Percentiles rank a stretch among this genome's conserved stretches.
Conservation (phyloP, 441 rosid genomes). For the Corymbia calophylla region DNA sequence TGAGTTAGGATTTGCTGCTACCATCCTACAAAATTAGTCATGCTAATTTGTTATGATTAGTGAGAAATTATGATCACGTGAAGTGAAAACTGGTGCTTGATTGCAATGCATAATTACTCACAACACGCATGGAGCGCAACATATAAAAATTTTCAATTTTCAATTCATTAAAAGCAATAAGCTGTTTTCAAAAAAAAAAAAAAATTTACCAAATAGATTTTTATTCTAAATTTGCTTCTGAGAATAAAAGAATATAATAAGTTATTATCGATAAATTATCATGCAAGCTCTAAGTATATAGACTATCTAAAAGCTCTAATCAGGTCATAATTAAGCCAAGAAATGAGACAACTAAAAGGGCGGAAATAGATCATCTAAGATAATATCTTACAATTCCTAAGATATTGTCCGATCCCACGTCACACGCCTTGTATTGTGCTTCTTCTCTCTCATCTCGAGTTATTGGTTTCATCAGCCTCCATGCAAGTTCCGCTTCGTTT, state of each 20-base stretch:
- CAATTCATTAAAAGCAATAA: background rate
- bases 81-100: background rate
- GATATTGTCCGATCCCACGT: background rate
- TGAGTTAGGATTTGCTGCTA: background rate
- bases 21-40: background rate
- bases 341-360: background rate
- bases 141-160: background rate
- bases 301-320: background rate
- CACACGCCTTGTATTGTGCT: background rate
- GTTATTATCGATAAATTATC: no score
- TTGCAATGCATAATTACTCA: background rate
- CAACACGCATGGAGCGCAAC: background rate
- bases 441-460: background rate
- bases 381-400: background rate
- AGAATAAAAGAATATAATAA: no score
- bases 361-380: background rate
- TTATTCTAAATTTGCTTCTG: no score
- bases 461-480: background rate
- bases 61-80: background rate
- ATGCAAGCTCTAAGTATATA: background rate
- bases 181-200: background rate
- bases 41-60: background rate
- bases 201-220: background rate
- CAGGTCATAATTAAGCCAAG: background rate
- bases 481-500: background rate